Percentiles rank a stretch among this genome's conserved stretches.
Conservation (phyloP, 1,284 basidiomycete genomes). For the Rhodotorula sp. region DNA sequence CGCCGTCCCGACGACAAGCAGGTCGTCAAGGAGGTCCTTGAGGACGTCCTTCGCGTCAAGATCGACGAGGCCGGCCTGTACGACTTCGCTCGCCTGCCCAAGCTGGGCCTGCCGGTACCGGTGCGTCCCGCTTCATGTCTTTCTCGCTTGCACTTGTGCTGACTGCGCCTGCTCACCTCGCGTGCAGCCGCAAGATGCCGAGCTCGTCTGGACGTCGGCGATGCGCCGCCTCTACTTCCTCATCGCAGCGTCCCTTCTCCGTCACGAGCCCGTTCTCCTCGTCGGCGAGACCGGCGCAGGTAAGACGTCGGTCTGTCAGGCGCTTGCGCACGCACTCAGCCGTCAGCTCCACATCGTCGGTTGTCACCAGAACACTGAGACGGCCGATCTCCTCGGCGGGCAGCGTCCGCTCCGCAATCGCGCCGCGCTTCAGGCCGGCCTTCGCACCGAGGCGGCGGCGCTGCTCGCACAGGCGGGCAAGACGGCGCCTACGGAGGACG, state of each 20-base stretch:
- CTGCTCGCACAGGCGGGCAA: conserved; percentile 35
- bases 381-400: conserved; percentile 92
- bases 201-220: conserved; percentile 86
- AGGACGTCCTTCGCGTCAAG: conserved; percentile 83
- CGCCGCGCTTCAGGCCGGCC: conserved; percentile 52
- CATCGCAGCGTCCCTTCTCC: conserved; percentile 76
- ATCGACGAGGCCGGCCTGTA: conserved; percentile 75
- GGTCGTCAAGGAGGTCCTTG: conserved; percentile 89
- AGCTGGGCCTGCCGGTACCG: conserved; percentile 61
- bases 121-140: conserved; percentile 52
- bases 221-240: conserved; percentile 89
- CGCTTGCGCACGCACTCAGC: conserved; percentile 70
- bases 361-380: conserved; percentile 99
- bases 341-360: conserved; percentile 76
- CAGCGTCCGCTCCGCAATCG: conserved; percentile 90
- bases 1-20: conserved; percentile 80
- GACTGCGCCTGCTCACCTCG: not conserved
- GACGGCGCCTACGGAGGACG: conserved; percentile 19
- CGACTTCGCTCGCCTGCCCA: conserved; percentile 56
- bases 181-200: conserved; percentile 48
- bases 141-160: not conserved
- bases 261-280: conserved; percentile 94
- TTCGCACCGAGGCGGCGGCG: conserved; percentile 48
- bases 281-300: conserved; percentile 98
- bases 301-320: conserved; percentile 95